Base-by-base conservation (phyloP, 2,329 filamentous ascomycete species). In the Aspergillus awamori region DNA sequence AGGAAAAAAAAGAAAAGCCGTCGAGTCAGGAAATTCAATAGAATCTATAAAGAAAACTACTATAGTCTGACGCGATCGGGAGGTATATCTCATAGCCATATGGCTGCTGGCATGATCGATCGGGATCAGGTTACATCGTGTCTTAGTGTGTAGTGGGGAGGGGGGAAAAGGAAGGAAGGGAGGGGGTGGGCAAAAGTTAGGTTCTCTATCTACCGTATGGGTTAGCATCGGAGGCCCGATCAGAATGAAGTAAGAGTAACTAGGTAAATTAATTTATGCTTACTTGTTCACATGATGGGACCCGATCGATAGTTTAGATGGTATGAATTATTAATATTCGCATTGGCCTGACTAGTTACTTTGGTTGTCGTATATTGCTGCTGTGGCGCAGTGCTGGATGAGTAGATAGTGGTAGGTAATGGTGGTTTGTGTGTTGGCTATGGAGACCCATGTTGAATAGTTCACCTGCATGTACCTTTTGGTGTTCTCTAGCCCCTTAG, bases 31-130 rank as follows among this genome's bases (percentile, higher is more conserved):
- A 28, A 24, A 45, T 26, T 56, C 39, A 22, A 36, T 22, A 47
- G 45, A 47, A 47, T 11, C 41, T 45, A 45, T 45, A 45, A 8
- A 13, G 20, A 36, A 45, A 45, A 28, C 53, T 47, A 56, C 28
- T 43, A 24, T 56, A 47, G 33, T 33, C 28, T 47, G 53, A 45
- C 53, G 39, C 53, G 53, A 56, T 56, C 53, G 53, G 41, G 47
- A 33, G 26, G 20, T 30, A 47, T 56, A 47, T 56, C 53, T 56
- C 39, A 56, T 11, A 33, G 53, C 53, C 53, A 56, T 56, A 56
- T 56, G 53, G 53, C 38, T 55, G 41, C 24, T 56, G 53, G 53
- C 53, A 56, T 56, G 53, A 56, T 56, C 53, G 53, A 56, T 56
- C 53, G 53, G 41, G 41, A 41, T 56, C 53, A 56, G 53, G 53